phyloP scores from a whole-genome alignment of 306 rosid species.

The Castanea crenata region DNA sequence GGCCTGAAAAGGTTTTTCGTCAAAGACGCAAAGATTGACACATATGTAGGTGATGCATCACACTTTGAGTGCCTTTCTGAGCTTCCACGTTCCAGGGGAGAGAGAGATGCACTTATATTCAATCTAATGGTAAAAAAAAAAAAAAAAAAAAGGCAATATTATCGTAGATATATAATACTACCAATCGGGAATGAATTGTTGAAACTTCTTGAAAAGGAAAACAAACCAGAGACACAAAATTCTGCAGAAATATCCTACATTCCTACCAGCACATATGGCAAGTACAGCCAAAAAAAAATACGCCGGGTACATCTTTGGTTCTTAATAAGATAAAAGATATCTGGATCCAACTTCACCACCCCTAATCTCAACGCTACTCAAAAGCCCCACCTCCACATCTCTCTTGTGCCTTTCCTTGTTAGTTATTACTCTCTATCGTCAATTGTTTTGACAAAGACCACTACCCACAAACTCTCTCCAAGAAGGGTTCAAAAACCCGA shows the following conservation, averaged over 20 bases:
- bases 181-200: neutral
- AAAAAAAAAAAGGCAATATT: too few species aligned
- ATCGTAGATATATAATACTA: too few species aligned
- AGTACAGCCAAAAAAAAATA: constrained; percentile 20
- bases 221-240: constrained; percentile 19
- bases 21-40: neutral
- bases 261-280: neutral
- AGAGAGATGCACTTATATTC: too few species aligned
- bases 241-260: constrained; percentile 17
- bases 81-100: neutral
- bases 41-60: neutral
- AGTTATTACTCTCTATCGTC: neutral
- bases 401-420: constrained; percentile 8
- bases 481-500: neutral
- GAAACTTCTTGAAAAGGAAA: neutral
- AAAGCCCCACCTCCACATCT: constrained; percentile 44
- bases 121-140: too few species aligned
- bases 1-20: neutral
- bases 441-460: constrained; percentile 11
- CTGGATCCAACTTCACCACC: constrained; percentile 31
- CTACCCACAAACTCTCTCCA: constrained; percentile 16
- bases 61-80: neutral
- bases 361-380: constrained; percentile 16
- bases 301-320: constrained; percentile 3
- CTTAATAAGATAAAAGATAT: constrained; percentile 32